Evolutionary conservation across 805 yeast genomes (phyloP).

Genomic region (Millerozyma miso): DNA sequence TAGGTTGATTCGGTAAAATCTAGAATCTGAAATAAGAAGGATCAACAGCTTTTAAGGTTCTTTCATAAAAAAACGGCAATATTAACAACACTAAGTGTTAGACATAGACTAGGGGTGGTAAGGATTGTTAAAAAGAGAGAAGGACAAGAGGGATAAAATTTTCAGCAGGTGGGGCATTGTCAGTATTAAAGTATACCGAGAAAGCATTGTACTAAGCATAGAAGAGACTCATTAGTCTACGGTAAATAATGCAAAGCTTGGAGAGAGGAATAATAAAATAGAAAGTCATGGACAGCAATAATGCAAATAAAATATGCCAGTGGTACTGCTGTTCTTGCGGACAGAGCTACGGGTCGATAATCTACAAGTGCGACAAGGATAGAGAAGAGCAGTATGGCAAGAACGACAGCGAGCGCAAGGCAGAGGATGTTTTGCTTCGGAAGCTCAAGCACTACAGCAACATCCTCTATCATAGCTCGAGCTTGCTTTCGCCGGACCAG

Average conservation of each 20-base stretch:
- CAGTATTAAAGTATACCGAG: neutral
- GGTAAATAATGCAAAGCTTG: neutral
- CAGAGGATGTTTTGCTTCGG: slow-evolving; percentile 7
- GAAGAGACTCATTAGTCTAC: neutral
- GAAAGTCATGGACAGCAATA: slow-evolving; percentile 1
- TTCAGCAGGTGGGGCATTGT: neutral
- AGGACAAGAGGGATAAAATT: neutral
- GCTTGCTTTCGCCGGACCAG: neutral
- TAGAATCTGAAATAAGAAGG: neutral
- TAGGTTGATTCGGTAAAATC: neutral
- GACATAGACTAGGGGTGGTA: too few species aligned
- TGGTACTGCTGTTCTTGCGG: slow-evolving; percentile 43
- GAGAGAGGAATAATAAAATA: slow-evolving; percentile 4
- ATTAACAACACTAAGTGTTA: too few species aligned
- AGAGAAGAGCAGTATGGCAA: neutral
- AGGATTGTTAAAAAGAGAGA: neutral
- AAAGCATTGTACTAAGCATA: neutral
- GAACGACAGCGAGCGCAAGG: slow-evolving; percentile 1
- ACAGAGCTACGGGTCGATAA: slow-evolving; percentile 32
- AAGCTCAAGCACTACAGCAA: slow-evolving; percentile 23
- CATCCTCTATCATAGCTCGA: slow-evolving; percentile 12
- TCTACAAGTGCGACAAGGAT: slow-evolving; percentile 12
- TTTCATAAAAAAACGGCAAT: too few species aligned
- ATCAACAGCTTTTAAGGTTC: too few species aligned
- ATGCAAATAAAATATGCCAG: slow-evolving; percentile 30